phyloP scores from a whole-genome alignment of 2,329 filamentous ascomycete genomes.

The Fusarium pilosicola region DNA sequence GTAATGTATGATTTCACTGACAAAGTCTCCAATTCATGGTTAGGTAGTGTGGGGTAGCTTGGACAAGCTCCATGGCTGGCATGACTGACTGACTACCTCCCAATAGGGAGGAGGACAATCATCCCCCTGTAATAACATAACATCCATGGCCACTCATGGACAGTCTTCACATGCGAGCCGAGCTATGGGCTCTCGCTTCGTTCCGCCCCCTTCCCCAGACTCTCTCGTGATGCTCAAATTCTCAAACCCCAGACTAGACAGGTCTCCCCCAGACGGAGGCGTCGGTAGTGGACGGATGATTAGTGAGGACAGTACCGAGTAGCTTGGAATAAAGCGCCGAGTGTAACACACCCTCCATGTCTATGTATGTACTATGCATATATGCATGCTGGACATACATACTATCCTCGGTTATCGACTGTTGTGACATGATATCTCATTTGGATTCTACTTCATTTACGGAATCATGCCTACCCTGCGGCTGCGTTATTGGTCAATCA shows the following conservation, averaged over 20 bases:
- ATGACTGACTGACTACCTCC: background rate
- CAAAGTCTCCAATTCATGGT: background rate
- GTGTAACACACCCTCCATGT: slow-evolving; percentile 6
- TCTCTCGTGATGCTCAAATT: slow-evolving; percentile 13
- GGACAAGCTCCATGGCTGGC: background rate
- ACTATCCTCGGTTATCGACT: slow-evolving; percentile 14
- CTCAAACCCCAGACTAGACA: slow-evolving; percentile 1
- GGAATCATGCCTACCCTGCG: slow-evolving; percentile 4
- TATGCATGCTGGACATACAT: background rate
- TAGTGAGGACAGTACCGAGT: slow-evolving; percentile 9
- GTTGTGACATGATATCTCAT: slow-evolving; percentile 5
- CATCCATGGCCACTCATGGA: background rate
- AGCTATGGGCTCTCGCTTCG: slow-evolving; percentile 4
- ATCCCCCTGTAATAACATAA: background rate
- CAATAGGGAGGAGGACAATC: background rate
- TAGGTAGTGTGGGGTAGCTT: slow-evolving; percentile 5
- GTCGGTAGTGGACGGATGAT: slow-evolving; percentile 28
- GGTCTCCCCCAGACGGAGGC: slow-evolving; percentile 4
- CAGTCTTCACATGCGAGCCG: slow-evolving; percentile 21
- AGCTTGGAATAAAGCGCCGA: slow-evolving; percentile 25
- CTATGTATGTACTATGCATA: background rate
- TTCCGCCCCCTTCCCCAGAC: slow-evolving; percentile 7
- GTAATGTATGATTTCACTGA: background rate
- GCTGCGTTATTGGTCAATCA: slow-evolving; percentile 1
- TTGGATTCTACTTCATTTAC: background rate